These are phyloP conservation scores for Auxenochlorella protothecoides DNA, from an alignment of 139 green algal species.

Conservation along the genomic window DNA sequence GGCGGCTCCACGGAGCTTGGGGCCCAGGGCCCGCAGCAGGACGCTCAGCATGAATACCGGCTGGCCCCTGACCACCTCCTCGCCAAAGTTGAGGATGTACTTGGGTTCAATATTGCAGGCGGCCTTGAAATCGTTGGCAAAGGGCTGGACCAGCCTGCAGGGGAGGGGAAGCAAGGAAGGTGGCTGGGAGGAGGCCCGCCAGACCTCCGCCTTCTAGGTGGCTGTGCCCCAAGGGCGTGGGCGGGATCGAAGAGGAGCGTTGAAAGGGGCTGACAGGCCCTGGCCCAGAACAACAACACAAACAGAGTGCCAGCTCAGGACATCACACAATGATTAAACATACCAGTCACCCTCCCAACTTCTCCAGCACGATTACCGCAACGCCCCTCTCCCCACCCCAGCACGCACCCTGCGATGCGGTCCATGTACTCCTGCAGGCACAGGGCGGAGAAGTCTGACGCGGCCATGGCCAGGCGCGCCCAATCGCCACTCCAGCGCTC, in stretches of 20 bases:
- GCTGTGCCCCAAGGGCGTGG: too few species aligned
- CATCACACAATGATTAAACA: not conserved
- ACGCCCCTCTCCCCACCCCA: not conserved
- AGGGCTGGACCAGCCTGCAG: slow-evolving; percentile 51
- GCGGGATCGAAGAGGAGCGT: too few species aligned
- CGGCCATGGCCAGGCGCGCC: slow-evolving; percentile 51
- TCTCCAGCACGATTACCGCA: not conserved
- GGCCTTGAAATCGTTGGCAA: slow-evolving; percentile 46
- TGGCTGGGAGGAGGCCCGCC: not conserved
- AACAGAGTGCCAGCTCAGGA: too few species aligned
- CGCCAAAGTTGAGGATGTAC: slow-evolving; percentile 78
- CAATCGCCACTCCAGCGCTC: slow-evolving; percentile 52
- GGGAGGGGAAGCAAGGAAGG: too few species aligned
- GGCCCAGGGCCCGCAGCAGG: slow-evolving; percentile 57
- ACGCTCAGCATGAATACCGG: slow-evolving; percentile 51
- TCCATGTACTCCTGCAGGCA: slow-evolving; percentile 58
- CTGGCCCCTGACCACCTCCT: slow-evolving; percentile 81
- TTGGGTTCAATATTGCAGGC: slow-evolving; percentile 37
- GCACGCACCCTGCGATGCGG: slow-evolving; percentile 30
- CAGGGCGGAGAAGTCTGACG: slow-evolving; percentile 47
- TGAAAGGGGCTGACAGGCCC: not conserved
- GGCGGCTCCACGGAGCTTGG: slow-evolving; percentile 39
- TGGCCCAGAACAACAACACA: too few species aligned
- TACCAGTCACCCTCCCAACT: not conserved
- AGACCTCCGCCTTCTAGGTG: too few species aligned